Conservation (phyloP, 2,329 filamentous ascomycete species). For the Tolypocladium cylindrosporum region DNA sequence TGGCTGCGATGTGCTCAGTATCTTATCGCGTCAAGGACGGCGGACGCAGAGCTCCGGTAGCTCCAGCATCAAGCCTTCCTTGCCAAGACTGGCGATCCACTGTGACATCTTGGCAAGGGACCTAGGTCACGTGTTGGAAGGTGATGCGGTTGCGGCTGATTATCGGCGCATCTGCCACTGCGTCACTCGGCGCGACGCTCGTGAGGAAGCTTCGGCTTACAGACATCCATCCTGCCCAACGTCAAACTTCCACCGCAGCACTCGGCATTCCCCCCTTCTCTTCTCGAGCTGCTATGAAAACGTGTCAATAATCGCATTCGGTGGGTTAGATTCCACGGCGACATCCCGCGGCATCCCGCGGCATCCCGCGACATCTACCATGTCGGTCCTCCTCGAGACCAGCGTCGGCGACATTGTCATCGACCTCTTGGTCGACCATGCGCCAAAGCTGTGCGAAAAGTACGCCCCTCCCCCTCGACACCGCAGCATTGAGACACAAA, state of each 20-base stretch:
- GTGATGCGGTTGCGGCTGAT: background rate
- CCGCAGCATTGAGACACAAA: constrained; percentile 35
- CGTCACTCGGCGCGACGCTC: background rate
- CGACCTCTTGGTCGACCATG: constrained; percentile 80
- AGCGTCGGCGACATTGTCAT: constrained; percentile 91
- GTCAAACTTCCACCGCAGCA: background rate
- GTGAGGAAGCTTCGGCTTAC: background rate
- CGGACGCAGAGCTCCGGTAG: too few relatives aligned
- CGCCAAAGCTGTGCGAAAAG: constrained; percentile 92
- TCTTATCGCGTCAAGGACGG: too few relatives aligned
- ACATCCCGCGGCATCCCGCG: background rate
- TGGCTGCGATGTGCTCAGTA: too few relatives aligned
- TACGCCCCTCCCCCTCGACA: constrained; percentile 38
- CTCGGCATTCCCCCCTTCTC: background rate
- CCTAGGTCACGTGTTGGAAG: background rate
- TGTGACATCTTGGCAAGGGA: background rate
- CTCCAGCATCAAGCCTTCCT: background rate
- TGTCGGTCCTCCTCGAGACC: constrained; percentile 93
- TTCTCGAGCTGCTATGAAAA: background rate
- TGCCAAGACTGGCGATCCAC: background rate
- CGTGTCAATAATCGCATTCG: background rate
- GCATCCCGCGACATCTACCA: constrained; percentile 23
- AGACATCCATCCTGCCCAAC: background rate
- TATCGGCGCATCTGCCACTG: background rate
- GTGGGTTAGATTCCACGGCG: background rate